Evolutionary conservation across 495 filamentous ascomycete genomes (phyloP).

Genomic region (Penicillium flavigenum): DNA sequence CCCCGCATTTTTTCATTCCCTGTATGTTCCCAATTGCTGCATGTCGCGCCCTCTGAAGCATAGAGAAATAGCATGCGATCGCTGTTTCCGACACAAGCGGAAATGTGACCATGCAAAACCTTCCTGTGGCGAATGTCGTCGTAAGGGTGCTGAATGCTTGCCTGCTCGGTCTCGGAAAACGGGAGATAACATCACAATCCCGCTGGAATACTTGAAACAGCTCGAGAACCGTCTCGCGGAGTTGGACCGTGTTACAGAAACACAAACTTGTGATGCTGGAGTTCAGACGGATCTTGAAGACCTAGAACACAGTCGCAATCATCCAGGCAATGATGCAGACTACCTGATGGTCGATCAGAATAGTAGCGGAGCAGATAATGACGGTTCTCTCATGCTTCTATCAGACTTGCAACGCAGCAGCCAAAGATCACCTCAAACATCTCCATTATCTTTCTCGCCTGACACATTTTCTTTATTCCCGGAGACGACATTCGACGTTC

Average conservation of each 20-base stretch:
- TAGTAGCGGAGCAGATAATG: conserved; percentile 7
- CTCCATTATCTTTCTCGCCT: conserved; percentile 12
- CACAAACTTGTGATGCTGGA: conserved; percentile 24
- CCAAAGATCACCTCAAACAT: conserved; percentile 2
- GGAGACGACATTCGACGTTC: conserved; percentile 19
- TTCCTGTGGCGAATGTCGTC: conserved; percentile 34
- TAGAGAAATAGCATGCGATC: conserved; percentile 34
- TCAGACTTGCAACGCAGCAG: conserved; percentile 3
- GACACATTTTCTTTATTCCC: conserved; percentile 13
- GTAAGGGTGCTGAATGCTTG: conserved; percentile 36
- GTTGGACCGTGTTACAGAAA: conserved; percentile 13
- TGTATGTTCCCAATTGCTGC: conserved; percentile 11
- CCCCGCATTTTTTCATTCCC: conserved; percentile 20
- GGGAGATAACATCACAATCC: conserved; percentile 34
- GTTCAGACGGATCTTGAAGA: conserved; percentile 29
- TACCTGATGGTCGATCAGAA: background rate
- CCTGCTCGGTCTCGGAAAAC: conserved; percentile 29
- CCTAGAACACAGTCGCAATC: background rate
- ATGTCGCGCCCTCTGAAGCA: conserved; percentile 33
- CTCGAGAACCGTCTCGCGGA: conserved; percentile 30
- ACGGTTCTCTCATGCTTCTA: conserved; percentile 11
- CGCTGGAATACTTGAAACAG: conserved; percentile 34
- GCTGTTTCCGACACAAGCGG: conserved; percentile 37
- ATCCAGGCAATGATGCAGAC: background rate
- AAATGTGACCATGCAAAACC: conserved; percentile 40